Percentiles rank a stretch among this genome's conserved stretches.
Conservation (phyloP, 176 grass and related monocot species). For the Bromus sterilis region DNA sequence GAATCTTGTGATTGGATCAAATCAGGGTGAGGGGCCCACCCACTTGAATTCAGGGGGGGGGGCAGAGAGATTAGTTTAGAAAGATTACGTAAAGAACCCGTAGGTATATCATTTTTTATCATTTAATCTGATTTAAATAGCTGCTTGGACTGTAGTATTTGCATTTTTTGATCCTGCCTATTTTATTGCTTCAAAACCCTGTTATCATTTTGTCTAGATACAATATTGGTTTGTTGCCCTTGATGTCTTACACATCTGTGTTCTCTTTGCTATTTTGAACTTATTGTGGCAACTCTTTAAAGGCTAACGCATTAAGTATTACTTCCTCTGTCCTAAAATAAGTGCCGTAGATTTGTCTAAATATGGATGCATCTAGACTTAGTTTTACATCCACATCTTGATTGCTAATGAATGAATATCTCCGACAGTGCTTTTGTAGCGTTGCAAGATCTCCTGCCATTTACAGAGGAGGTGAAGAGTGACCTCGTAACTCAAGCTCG, state of each 20-base stretch:
- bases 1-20: too few relatives aligned
- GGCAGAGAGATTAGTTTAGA: too few relatives aligned
- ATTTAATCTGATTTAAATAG: constrained; percentile 8
- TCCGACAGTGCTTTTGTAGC: constrained; percentile 71
- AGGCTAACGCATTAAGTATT: too few relatives aligned
- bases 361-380: too few relatives aligned
- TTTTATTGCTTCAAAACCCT: background rate
- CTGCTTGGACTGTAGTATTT: background rate
- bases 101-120: too few relatives aligned
- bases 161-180: background rate
- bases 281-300: background rate
- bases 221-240: background rate
- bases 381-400: too few relatives aligned
- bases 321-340: too few relatives aligned
- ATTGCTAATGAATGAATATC: constrained; percentile 21
- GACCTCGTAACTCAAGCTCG: constrained; percentile 50
- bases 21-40: too few relatives aligned
- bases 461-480: constrained; percentile 64
- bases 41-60: too few relatives aligned
- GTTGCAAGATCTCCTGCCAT: constrained; percentile 78
- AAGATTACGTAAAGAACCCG: too few relatives aligned
- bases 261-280: constrained; percentile 5
- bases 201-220: background rate
- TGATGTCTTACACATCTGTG: background rate
- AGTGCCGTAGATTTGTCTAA: too few relatives aligned